Evolutionary conservation across 306 rosid species (phyloP), one percentile per base, ranked within the genome.

Genomic region (Vicia villosa): DNA sequence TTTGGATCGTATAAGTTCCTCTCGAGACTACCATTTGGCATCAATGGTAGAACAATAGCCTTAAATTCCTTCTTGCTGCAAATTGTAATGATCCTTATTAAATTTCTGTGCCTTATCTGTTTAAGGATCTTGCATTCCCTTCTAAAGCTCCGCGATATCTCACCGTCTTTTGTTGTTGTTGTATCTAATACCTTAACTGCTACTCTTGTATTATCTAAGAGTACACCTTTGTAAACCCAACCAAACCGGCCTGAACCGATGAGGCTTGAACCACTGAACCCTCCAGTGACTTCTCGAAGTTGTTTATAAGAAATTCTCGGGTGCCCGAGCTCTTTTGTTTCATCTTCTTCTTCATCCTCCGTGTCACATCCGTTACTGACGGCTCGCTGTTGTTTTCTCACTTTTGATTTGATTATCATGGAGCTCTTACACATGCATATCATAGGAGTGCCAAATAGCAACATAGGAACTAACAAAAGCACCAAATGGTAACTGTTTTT

Each of bases 11-110:
- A 90, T 3, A 90, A 77, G 65, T 88, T 91, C 66, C 77, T 89
- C 74, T 94, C 98, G 38, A 94, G 82, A 83, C 96, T 94, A 43
- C 97, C 96, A 58, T 94, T 90, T 12, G 86, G 57, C 97, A 94
- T 88, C 59, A 94, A 56, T 42, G 98, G 98, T 64, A 94, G 96
- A 81, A 94, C 95, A 54, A 90, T 78, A 32, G 98, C 98, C 83
- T 90, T 94, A 55, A 94, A 88, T 47, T 84, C 87, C 26, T 90
- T 87, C 73, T 82, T 80, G 20, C 89, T 86, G 68, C 98, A 94
- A 10, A 81, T 81, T 21, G 95, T 90, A 75, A 94, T 85, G 65
- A 94, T 90, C 85, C 84, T 88, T 30, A 94, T 90, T 60, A 94
- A 77, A 81, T 90, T 94, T 61, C 96, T 80, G 74, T 94, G 98